phyloP scores from a whole-genome alignment of 805 yeast genomes.

The Cyberlindnera bimundalis region DNA sequence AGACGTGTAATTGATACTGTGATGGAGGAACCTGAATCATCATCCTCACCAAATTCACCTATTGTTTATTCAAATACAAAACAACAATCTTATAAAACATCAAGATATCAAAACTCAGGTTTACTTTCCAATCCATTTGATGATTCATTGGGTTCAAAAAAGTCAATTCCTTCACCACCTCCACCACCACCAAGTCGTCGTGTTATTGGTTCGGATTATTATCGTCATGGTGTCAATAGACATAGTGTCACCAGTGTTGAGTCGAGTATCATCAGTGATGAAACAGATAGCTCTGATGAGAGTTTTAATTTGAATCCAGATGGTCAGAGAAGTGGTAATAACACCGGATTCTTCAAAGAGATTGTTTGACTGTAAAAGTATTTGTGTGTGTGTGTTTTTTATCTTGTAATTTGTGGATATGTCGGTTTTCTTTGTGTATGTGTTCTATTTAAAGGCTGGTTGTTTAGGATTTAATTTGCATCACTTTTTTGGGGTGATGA shows the following conservation, averaged over 20 bases:
- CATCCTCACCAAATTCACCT: constrained; percentile 1
- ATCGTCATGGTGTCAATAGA: constrained; percentile 23
- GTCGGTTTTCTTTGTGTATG: too few species aligned
- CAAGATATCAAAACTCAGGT: constrained; percentile 21
- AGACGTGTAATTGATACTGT: constrained; percentile 26
- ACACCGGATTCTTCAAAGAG: constrained; percentile 25
- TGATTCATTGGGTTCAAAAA: not conserved
- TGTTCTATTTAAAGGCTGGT: too few species aligned
- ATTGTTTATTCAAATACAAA: constrained; percentile 3
- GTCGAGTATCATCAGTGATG: constrained; percentile 26
- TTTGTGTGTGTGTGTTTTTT: too few species aligned
- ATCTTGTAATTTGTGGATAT: too few species aligned
- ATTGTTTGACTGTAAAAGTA: too few species aligned
- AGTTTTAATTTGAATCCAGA: constrained; percentile 15
- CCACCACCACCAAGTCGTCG: constrained; percentile 25
- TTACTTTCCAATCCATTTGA: constrained; percentile 24
- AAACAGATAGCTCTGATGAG: constrained; percentile 26
- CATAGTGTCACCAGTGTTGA: constrained; percentile 21
- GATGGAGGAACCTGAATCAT: constrained; percentile 25
- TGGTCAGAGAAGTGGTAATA: constrained; percentile 2
- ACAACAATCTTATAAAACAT: constrained; percentile 9
- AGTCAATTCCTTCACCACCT: constrained; percentile 17
- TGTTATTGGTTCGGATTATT: constrained; percentile 11
- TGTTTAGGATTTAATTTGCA: too few species aligned
- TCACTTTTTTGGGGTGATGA: too few species aligned